These are phyloP conservation scores for Jaenimonas drosophilae DNA, from an alignment of 208 protist genomes.

Conservation along the genomic window DNA sequence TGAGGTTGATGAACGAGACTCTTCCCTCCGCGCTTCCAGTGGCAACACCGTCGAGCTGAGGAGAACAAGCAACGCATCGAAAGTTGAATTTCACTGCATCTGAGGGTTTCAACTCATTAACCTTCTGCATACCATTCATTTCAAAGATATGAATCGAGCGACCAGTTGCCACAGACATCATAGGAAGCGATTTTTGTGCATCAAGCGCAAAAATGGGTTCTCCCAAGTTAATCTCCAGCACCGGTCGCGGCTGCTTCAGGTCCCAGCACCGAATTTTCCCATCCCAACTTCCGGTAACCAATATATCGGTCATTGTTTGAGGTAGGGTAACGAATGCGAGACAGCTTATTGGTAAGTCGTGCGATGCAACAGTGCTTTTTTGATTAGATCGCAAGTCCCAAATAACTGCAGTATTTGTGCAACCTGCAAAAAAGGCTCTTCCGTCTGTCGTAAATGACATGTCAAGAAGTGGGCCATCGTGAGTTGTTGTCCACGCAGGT, in stretches of 20 bases:
- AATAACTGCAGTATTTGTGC: slow-evolving; percentile 27
- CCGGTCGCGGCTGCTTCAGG: slow-evolving; percentile 15
- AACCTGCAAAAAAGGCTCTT: slow-evolving; percentile 29
- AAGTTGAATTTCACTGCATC: slow-evolving; percentile 27
- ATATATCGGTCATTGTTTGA: slow-evolving; percentile 12
- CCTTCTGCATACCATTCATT: slow-evolving; percentile 17
- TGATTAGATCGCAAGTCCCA: slow-evolving; percentile 25
- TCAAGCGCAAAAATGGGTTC: slow-evolving; percentile 35
- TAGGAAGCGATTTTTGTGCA: slow-evolving; percentile 16
- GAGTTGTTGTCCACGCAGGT: slow-evolving; percentile 9
- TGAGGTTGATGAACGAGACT: slow-evolving; percentile 14
- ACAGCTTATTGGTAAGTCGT: slow-evolving; percentile 46
- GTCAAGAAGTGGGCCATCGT: slow-evolving; percentile 27
- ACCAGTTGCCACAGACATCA: slow-evolving; percentile 28
- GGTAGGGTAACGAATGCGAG: slow-evolving; percentile 18
- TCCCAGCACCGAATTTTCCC: slow-evolving; percentile 45
- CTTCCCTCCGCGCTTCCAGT: slow-evolving; percentile 28
- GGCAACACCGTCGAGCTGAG: slow-evolving; percentile 20
- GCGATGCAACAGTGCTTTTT: slow-evolving; percentile 21
- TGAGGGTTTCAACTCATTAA: slow-evolving; percentile 14
- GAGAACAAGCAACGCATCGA: slow-evolving; percentile 19
- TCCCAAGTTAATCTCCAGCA: slow-evolving; percentile 21
- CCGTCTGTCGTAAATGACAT: slow-evolving; percentile 33
- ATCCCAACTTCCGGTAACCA: slow-evolving; percentile 49
- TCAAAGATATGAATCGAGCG: slow-evolving; percentile 23